Conservation (phyloP, 1,284 basidiomycete genomes). For the Inonotus hispidus region DNA sequence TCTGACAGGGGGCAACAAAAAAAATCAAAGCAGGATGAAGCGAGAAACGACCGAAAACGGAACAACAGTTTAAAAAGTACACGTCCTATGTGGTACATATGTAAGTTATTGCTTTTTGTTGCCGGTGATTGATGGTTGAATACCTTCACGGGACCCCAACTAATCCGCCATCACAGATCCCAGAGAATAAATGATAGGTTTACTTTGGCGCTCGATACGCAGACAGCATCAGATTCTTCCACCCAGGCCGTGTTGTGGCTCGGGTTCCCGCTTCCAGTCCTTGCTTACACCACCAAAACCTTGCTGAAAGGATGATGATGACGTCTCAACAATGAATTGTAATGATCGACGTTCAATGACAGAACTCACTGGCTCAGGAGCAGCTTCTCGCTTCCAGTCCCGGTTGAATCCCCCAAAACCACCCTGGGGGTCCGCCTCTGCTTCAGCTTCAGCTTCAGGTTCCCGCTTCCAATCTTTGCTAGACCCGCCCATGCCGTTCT, state of each 20-base stretch:
- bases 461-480: constrained; percentile 12
- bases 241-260: not conserved
- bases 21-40: not conserved
- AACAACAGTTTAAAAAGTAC: not conserved
- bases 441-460: not conserved
- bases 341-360: not conserved
- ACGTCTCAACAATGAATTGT: not conserved
- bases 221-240: not conserved
- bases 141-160: constrained; percentile 1
- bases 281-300: not conserved
- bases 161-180: not conserved
- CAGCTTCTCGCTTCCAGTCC: constrained; percentile 6
- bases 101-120: not conserved
- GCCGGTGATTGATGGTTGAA: not conserved
- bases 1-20: not conserved
- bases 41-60: not conserved
- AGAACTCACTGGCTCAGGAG: not conserved
- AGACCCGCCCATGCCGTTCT: constrained; percentile 6
- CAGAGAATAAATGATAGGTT: not conserved
- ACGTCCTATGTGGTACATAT: not conserved
- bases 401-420: not conserved
- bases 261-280: constrained; percentile 11
- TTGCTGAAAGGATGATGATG: not conserved
- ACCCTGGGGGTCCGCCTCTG: not conserved
- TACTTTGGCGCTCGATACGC: not conserved